Percentiles rank a stretch among this genome's conserved stretches.
Conservation (phyloP, 2,329 filamentous ascomycete species). For the Monosporascus sp. region DNA sequence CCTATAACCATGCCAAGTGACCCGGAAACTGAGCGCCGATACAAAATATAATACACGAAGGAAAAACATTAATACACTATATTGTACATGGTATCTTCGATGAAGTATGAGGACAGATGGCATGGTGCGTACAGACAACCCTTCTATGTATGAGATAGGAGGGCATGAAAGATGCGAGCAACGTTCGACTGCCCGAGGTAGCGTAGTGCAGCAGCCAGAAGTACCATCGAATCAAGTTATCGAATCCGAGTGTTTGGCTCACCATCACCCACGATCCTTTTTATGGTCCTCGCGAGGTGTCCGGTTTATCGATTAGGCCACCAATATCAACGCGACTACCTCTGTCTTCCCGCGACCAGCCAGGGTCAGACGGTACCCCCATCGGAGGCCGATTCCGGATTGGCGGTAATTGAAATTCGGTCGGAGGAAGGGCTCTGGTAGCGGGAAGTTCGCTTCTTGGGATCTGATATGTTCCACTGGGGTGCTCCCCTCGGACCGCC, state of each 20-base stretch:
- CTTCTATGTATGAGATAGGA: not conserved
- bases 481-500: conserved; percentile 44
- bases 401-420: conserved; percentile 35
- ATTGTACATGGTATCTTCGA: not conserved
- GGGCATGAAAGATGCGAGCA: no score
- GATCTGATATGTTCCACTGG: conserved; percentile 42
- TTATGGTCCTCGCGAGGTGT: conserved; percentile 28
- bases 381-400: conserved; percentile 31
- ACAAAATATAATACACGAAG: not conserved
- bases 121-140: not conserved
- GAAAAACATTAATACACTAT: not conserved
- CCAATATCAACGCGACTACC: conserved; percentile 54
- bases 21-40: not conserved
- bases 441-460: conserved; percentile 46
- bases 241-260: not conserved
- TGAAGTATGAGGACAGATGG: not conserved
- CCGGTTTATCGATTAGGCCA: conserved; percentile 55
- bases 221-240: not conserved
- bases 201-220: no score
- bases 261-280: conserved; percentile 2
- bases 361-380: conserved; percentile 17
- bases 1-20: not conserved
- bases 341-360: conserved; percentile 44
- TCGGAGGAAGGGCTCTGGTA: conserved; percentile 24
- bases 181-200: no score